Conservation (phyloP, 225 moss, liverwort and hornwort genomes). For the Lunularia cruciata region DNA sequence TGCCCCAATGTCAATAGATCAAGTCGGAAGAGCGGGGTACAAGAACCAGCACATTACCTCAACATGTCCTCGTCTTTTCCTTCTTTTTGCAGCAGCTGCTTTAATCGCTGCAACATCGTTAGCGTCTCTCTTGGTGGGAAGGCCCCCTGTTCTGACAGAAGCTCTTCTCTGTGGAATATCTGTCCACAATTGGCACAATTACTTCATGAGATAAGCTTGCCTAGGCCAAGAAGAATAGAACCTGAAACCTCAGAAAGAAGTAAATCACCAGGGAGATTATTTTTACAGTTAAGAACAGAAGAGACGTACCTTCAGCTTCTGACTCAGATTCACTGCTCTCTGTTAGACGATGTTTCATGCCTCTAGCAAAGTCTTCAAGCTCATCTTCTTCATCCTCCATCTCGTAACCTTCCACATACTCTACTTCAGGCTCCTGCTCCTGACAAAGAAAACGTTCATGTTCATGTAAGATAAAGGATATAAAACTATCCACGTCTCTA, state of each 20-base stretch:
- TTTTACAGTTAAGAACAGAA: no score
- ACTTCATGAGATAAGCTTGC: not conserved
- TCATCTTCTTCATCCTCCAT: conserved; percentile 72
- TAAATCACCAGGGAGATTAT: not conserved
- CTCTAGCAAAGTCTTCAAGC: conserved; percentile 64
- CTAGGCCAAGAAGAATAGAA: no score
- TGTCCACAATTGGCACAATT: not conserved
- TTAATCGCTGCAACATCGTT: conserved; percentile 44
- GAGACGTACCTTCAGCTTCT: conserved; percentile 34
- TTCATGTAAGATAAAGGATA: not conserved
- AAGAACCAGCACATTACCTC: conserved; percentile 46
- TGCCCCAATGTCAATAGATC: no score
- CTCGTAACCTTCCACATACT: conserved; percentile 83
- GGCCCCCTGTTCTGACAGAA: conserved; percentile 25
- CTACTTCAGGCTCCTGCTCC: conserved; percentile 71
- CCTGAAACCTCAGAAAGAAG: not conserved
- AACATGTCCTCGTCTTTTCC: conserved; percentile 73
- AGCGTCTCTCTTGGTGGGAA: conserved; percentile 51
- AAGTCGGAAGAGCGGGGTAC: no score
- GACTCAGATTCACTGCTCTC: conserved; percentile 51
- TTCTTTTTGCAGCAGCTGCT: conserved; percentile 35
- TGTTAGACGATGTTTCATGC: conserved; percentile 24
- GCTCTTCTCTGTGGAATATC: conserved; percentile 22
- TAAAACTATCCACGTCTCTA: no score
- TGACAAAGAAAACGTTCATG: conserved; percentile 15